Conservation (phyloP, 805 yeast species). For the Candida nanaspora region DNA sequence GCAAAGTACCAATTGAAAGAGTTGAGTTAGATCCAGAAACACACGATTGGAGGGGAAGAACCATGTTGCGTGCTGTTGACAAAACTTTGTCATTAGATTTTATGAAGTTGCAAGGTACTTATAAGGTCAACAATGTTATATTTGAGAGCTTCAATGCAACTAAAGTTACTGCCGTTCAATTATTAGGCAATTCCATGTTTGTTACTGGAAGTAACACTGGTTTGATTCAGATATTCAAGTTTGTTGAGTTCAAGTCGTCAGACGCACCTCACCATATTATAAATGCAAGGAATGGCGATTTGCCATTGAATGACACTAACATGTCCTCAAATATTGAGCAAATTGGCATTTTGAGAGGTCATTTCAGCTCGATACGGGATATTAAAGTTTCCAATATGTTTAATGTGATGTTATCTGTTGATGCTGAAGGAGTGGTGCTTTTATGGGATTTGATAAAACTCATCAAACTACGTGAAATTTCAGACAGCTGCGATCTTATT, state of each 20-base stretch:
- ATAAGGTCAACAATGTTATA: conserved; percentile 31
- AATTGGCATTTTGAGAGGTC: conserved; percentile 45
- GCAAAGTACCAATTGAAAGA: conserved; percentile 32
- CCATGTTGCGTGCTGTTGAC: neutral
- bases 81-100: conserved; percentile 6
- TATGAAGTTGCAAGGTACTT: conserved; percentile 3
- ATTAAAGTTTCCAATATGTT: conserved; percentile 44
- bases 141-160: conserved; percentile 37
- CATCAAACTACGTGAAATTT: conserved; percentile 36
- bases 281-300: neutral
- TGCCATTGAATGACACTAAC: neutral
- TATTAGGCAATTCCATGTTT: conserved; percentile 35
- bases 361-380: conserved; percentile 37
- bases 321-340: conserved; percentile 2
- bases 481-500: conserved; percentile 18
- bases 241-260: neutral
- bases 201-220: conserved; percentile 53
- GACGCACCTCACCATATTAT: too few relatives aligned
- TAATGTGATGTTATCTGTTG: conserved; percentile 49
- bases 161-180: conserved; percentile 31
- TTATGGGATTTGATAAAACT: conserved; percentile 60
- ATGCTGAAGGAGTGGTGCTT: conserved; percentile 44
- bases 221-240: conserved; percentile 35
- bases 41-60: conserved; percentile 45
- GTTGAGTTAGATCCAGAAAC: conserved; percentile 36